Percentiles rank a stretch among this genome's conserved stretches.
These are phyloP conservation scores for Zalerion maritima DNA, from an alignment of 495 filamentous ascomycete genomes.

Conservation along the genomic window DNA sequence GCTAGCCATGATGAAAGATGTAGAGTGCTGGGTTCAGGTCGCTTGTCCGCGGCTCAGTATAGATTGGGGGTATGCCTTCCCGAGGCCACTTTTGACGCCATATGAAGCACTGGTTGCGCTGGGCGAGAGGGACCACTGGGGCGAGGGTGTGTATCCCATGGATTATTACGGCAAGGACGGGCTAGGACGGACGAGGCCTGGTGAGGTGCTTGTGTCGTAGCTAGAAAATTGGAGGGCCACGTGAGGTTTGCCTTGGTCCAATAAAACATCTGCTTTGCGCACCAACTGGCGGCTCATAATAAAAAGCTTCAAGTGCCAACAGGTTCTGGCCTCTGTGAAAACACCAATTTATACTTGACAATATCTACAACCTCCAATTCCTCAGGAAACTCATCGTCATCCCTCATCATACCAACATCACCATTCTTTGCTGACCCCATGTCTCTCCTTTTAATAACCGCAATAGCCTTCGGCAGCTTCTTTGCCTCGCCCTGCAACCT, in stretches of 20 bases:
- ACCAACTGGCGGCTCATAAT: no score
- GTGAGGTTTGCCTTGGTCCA: no score
- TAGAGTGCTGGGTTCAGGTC: conserved; percentile 96
- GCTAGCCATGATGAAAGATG: conserved; percentile 76
- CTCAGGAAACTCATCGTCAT: conserved; percentile 11
- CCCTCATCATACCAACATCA: conserved; percentile 11
- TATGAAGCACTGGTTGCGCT: conserved; percentile 90
- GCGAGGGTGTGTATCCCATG: conserved; percentile 80
- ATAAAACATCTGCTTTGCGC: no score
- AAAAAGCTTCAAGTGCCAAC: no score
- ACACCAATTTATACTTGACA: conserved; percentile 77
- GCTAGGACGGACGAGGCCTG: conserved; percentile 59
- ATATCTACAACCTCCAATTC: conserved; percentile 61
- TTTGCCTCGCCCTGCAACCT: conserved; percentile 81
- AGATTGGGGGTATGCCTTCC: conserved; percentile 97
- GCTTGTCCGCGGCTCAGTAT: conserved; percentile 91
- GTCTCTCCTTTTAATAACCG: conserved; percentile 47
- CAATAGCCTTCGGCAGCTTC: conserved; percentile 64
- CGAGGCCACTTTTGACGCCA: conserved; percentile 73
- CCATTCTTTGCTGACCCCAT: conserved; percentile 8
- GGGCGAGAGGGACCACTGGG: conserved; percentile 63
- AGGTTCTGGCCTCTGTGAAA: conserved; percentile 77
- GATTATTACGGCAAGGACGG: conserved; percentile 94
- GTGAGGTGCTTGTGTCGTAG: no score
- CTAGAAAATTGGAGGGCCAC: no score